Conservation (phyloP, 345 rosid species). For the Linum trigynum region DNA sequence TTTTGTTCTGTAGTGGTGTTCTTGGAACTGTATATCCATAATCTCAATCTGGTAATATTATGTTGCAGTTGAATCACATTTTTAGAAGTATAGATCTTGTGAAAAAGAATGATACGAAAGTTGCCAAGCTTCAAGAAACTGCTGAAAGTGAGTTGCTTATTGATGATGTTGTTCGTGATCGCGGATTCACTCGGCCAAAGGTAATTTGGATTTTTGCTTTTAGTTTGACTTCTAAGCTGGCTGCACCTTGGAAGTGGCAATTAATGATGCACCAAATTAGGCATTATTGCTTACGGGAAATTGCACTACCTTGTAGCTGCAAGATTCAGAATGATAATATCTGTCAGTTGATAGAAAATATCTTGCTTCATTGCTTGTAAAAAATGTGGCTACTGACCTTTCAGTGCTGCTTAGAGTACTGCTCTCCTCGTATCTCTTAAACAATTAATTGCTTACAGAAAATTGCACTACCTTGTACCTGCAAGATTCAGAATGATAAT, state of each 20-base stretch:
- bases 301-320: neutral
- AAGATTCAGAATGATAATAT: neutral
- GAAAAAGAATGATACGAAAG: slow-evolving; percentile 62
- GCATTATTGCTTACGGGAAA: neutral
- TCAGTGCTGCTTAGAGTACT: neutral
- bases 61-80: slow-evolving; percentile 83
- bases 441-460: neutral
- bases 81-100: slow-evolving; percentile 67
- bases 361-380: neutral
- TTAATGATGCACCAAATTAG: neutral
- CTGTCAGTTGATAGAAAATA: neutral
- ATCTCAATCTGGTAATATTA: slow-evolving; percentile 13
- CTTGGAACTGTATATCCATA: slow-evolving; percentile 5
- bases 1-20: slow-evolving; percentile 4
- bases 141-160: slow-evolving; percentile 33
- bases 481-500: too few relatives aligned
- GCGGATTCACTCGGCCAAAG: slow-evolving; percentile 97
- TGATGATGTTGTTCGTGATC: slow-evolving; percentile 64
- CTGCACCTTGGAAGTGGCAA: neutral
- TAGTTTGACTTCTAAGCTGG: neutral
- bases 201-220: slow-evolving; percentile 25
- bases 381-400: neutral
- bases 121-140: slow-evolving; percentile 43
- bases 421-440: neutral
- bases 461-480: neutral